Conservation (phyloP, 345 rosid genomes). For the Eucalyptus curtisii region DNA sequence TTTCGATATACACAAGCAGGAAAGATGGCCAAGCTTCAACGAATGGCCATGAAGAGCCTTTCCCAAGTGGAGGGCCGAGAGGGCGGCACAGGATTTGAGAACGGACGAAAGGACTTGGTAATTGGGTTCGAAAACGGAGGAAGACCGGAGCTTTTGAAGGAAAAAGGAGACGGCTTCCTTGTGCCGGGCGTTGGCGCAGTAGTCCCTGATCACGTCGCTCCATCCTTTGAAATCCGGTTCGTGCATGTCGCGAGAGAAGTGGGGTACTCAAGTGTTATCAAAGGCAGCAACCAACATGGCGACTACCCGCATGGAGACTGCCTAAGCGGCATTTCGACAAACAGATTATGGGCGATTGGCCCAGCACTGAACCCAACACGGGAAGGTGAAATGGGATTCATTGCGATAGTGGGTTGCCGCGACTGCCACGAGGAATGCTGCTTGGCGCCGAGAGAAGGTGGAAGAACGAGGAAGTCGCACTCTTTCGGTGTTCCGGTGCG, state of each 20-base stretch:
- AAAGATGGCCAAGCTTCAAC: slow-evolving; percentile 35
- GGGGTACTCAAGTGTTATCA: not conserved
- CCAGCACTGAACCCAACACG: not conserved
- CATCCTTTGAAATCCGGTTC: slow-evolving; percentile 8
- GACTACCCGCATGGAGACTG: not conserved
- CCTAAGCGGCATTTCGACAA: slow-evolving; percentile 1
- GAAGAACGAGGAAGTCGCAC: not conserved
- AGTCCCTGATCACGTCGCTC: slow-evolving; percentile 5
- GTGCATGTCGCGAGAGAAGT: slow-evolving; percentile 13
- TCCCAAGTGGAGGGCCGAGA: slow-evolving; percentile 30
- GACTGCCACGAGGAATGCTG: not conserved
- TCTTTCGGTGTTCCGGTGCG: not conserved
- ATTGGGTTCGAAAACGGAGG: slow-evolving; percentile 16
- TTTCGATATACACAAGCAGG: slow-evolving; percentile 45
- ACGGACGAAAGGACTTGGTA: slow-evolving; percentile 32
- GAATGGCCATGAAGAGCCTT: slow-evolving; percentile 35
- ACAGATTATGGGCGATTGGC: slow-evolving; percentile 6
- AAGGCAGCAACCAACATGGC: not conserved
- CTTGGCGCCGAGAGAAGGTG: not conserved
- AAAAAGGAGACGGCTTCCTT: slow-evolving; percentile 22
- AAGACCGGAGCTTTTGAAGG: slow-evolving; percentile 14
- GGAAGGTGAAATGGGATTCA: not conserved
- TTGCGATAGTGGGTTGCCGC: not conserved
- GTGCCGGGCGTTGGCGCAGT: slow-evolving; percentile 1
- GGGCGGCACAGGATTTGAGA: slow-evolving; percentile 51